A percentile compares a stretch with the other conserved stretches of the same genome.
phyloP scores from a whole-genome alignment of 257 asterid genomes.

The Capsicum rhomboideum region DNA sequence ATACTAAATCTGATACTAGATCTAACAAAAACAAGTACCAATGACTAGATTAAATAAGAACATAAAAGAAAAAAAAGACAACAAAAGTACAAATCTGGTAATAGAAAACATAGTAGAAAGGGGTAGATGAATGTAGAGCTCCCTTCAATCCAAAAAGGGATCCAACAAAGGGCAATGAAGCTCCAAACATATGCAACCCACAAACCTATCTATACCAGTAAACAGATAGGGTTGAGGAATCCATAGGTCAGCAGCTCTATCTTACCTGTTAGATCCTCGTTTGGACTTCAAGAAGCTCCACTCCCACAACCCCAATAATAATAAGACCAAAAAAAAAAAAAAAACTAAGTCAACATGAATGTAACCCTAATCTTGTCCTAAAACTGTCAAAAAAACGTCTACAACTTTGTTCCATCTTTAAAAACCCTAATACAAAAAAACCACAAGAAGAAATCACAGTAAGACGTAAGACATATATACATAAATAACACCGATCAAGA shows the following conservation, averaged over 20 bases:
- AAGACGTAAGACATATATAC: too few relatives aligned
- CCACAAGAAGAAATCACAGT: too few relatives aligned
- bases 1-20: constrained; percentile 9
- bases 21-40: background rate
- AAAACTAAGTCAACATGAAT: background rate
- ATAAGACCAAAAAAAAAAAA: background rate
- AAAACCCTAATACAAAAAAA: background rate
- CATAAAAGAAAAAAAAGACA: background rate
- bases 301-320: constrained; percentile 22
- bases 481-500: too few relatives aligned
- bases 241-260: constrained; percentile 82
- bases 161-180: constrained; percentile 42
- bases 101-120: background rate
- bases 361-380: background rate
- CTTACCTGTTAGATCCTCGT: constrained; percentile 53
- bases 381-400: background rate
- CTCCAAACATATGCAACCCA: constrained; percentile 86
- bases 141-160: constrained; percentile 97
- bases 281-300: constrained; percentile 98
- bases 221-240: constrained; percentile 66
- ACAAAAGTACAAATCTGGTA: background rate
- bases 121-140: constrained; percentile 46
- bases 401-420: background rate
- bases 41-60: background rate
- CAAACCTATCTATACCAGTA: constrained; percentile 38